Evolutionary conservation across 2,329 filamentous ascomycete genomes (phyloP).

Genomic region (Trichoderma afroharzianum): DNA sequence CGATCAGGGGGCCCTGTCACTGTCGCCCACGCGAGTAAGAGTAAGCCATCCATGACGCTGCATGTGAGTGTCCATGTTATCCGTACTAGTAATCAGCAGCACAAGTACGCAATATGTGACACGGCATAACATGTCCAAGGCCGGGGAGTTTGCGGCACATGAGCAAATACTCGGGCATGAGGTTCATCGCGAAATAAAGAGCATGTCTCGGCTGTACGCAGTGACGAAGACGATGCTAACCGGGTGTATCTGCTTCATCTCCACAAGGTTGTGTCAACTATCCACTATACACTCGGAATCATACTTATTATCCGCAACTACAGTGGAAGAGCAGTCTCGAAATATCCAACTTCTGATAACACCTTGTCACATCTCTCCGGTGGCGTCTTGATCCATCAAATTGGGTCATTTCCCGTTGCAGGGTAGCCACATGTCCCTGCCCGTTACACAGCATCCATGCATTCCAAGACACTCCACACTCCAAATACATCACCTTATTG

Average conservation of each 20-base stretch:
- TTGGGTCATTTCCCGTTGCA: background rate
- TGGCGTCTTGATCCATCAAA: background rate
- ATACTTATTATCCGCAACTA: background rate
- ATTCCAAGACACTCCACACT: background rate
- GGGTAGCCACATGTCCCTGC: background rate
- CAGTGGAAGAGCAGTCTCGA: background rate
- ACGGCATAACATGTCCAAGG: background rate
- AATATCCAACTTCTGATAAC: background rate
- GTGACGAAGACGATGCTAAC: background rate
- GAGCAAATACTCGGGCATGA: background rate
- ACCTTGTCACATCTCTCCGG: background rate
- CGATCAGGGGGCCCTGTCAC: background rate
- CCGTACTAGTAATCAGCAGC: background rate
- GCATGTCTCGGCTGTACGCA: slow-evolving; percentile 3
- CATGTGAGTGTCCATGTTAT: background rate
- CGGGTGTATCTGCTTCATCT: background rate
- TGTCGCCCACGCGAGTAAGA: background rate
- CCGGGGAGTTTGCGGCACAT: background rate
- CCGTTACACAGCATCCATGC: background rate
- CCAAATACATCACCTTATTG: background rate
- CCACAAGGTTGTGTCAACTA: background rate
- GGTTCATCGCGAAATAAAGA: background rate
- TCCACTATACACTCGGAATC: background rate
- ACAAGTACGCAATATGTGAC: background rate
- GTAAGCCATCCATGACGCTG: background rate